Conservation (phyloP, 2,329 filamentous ascomycete species). For the Alternaria incomplexa region DNA sequence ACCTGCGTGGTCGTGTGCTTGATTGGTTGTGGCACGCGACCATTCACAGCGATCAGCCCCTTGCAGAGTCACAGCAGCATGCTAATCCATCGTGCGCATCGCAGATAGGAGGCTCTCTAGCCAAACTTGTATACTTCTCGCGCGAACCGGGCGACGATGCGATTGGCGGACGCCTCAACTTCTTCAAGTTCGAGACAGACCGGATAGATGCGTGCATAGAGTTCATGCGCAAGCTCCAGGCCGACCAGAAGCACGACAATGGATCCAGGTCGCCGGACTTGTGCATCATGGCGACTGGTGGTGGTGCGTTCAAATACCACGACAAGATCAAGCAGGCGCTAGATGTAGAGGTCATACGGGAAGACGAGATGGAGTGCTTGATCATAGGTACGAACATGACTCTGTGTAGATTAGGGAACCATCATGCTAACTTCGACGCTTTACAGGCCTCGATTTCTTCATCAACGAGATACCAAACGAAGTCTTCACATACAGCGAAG, state of each 20-base stretch:
- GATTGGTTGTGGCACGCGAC: slow-evolving; percentile 21
- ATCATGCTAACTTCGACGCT: slow-evolving; percentile 6
- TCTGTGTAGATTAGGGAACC: background rate
- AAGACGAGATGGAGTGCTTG: slow-evolving; percentile 98
- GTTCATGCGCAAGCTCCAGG: slow-evolving; percentile 85
- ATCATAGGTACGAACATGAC: slow-evolving; percentile 74
- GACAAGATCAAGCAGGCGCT: slow-evolving; percentile 84
- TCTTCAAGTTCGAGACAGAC: slow-evolving; percentile 95
- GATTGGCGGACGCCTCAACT: slow-evolving; percentile 89
- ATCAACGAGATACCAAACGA: slow-evolving; percentile 97
- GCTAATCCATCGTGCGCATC: slow-evolving; percentile 23
- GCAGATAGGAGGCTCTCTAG: slow-evolving; percentile 92
- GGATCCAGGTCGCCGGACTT: slow-evolving; percentile 74
- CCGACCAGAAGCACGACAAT: slow-evolving; percentile 79
- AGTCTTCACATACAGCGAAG: slow-evolving; percentile 90
- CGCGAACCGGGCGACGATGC: slow-evolving; percentile 80
- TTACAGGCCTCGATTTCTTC: slow-evolving; percentile 90
- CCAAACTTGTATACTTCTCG: slow-evolving; percentile 97
- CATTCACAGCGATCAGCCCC: background rate
- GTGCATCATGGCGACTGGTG: slow-evolving; percentile 94
- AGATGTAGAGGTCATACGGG: slow-evolving; percentile 84
- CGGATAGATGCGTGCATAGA: slow-evolving; percentile 91
- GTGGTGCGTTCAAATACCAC: slow-evolving; percentile 96
- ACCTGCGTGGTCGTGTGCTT: slow-evolving; percentile 17
- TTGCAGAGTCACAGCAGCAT: background rate